Percentiles rank a stretch among this genome's conserved stretches.
phyloP scores from a whole-genome alignment of 805 yeast genomes.

The Candida vaughaniae region DNA sequence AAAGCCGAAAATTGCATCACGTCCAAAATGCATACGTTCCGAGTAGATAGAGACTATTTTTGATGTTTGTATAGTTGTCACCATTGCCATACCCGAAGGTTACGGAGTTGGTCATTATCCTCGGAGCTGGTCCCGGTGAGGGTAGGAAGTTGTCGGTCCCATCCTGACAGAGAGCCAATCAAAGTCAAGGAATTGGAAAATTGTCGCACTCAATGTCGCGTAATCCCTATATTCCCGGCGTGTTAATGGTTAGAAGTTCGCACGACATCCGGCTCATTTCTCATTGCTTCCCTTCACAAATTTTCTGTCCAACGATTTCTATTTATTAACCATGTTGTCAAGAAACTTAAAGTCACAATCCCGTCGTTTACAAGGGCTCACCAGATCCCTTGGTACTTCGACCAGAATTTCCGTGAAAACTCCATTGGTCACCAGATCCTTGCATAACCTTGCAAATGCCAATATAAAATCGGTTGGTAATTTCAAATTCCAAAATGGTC shows the following conservation, averaged over 20 bases:
- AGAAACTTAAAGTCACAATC: conserved; percentile 15
- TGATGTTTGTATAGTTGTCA: background rate
- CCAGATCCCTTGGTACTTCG: background rate
- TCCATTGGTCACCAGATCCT: conserved; percentile 4
- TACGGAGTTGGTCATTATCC: background rate
- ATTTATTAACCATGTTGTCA: conserved; percentile 13
- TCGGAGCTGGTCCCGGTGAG: background rate
- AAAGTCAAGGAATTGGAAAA: background rate
- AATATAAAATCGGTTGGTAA: background rate
- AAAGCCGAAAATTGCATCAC: too few relatives aligned
- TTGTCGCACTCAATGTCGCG: conserved; percentile 6
- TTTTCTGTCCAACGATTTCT: background rate
- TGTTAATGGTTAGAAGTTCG: conserved; percentile 3
- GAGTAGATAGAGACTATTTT: too few relatives aligned
- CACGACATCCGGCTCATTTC: conserved; percentile 7
- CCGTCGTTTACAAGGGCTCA: conserved; percentile 14
- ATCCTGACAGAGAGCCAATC: too few relatives aligned
- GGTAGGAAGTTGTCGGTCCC: background rate
- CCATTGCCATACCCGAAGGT: background rate
- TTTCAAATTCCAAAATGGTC: conserved; percentile 13
- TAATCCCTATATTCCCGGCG: conserved; percentile 5
- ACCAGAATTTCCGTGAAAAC: background rate
- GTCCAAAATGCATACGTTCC: too few relatives aligned
- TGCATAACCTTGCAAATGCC: conserved; percentile 1
- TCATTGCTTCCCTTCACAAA: background rate